A percentile compares a stretch with the other conserved stretches of the same genome.
Conservation (phyloP, 108 stramenopile species). For the Cyclotella sp. region DNA sequence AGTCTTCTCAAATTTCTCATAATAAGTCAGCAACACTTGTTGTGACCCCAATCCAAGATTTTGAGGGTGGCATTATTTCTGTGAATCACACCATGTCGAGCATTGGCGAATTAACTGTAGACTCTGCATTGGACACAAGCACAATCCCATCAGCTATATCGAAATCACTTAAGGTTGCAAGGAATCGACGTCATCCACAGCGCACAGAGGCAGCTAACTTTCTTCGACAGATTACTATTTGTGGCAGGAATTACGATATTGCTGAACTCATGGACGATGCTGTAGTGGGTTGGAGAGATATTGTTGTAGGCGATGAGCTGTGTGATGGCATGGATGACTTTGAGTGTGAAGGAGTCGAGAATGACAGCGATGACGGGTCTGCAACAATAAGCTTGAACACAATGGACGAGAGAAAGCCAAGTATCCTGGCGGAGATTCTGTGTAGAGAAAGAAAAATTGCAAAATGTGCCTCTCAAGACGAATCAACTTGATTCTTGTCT, state of each 20-base stretch:
- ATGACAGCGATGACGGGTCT: not conserved
- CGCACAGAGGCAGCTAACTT: slow-evolving; percentile 7
- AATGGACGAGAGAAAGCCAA: not conserved
- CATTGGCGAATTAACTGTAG: slow-evolving; percentile 19
- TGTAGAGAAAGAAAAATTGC: not conserved
- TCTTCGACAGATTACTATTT: not conserved
- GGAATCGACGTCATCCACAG: slow-evolving; percentile 5
- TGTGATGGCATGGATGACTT: slow-evolving; percentile 38
- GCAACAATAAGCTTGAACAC: not conserved
- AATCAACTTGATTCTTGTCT: too few relatives aligned
- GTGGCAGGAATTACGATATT: not conserved
- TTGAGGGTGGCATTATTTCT: slow-evolving; percentile 11
- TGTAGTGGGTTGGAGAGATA: slow-evolving; percentile 16
- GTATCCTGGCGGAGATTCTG: not conserved
- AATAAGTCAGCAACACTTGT: not conserved
- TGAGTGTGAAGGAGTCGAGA: not conserved
- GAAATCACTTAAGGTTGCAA: slow-evolving; percentile 5
- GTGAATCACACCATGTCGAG: slow-evolving; percentile 11
- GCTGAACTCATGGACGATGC: slow-evolving; percentile 25
- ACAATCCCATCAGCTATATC: not conserved
- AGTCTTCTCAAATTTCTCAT: not conserved
- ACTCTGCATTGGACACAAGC: slow-evolving; percentile 15
- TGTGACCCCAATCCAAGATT: not conserved
- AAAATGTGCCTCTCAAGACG: too few relatives aligned
- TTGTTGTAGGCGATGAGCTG: slow-evolving; percentile 54